Evolutionary conservation across 805 yeast genomes (phyloP), one percentile per base, ranked within the genome.

Genomic region (Zygosaccharomyces gambellarensis): DNA sequence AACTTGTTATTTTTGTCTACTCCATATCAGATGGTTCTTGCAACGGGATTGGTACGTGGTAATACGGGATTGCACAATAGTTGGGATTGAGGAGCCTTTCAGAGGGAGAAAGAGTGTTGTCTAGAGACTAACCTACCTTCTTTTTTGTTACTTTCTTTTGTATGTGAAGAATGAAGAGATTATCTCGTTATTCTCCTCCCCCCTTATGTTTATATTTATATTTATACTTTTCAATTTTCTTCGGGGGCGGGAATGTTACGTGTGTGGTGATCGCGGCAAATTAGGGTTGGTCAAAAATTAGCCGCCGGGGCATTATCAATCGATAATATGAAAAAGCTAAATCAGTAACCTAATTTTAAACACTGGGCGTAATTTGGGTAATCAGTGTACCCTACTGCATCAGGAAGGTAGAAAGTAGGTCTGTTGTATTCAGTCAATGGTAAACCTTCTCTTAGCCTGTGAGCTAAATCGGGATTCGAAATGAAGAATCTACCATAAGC

Each of bases 391-490:
- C 79, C 79, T 45, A 61, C 53, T n/a, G 65, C 64, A 12, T 61
- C 53, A 28, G 58, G 43, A 39, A 56, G 51, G 57, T 78, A 80
- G 62, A 80, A 80, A 10, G 75, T 71, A 25, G 54, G 49, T 58
- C 83, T 70, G 56, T 77, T 71, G 58, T 78, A 80, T 28, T 61
- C 52, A 46, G 65, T 68, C 51, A 78, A 59, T 36, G 71, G 69
- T 36, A 59, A 44, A 21, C 71, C 71, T 25, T 73, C 60, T 51
- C 67, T 59, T 36, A 79, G 55, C 50, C 79, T 65, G 6, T 62
- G 55, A 19, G 71, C 74, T 36, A 80, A 60, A 54, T 80, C 84
- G 1, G 84, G 83, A 64, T 79, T 80, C 25, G 81, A 64, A 46
- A 76, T 72, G 60, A 71, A 78, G 47, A 63, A 65, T 49, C 82